Evolutionary conservation across 495 filamentous ascomycete genomes (phyloP).

Genomic region (Hypomontagnella submonticulosa): DNA sequence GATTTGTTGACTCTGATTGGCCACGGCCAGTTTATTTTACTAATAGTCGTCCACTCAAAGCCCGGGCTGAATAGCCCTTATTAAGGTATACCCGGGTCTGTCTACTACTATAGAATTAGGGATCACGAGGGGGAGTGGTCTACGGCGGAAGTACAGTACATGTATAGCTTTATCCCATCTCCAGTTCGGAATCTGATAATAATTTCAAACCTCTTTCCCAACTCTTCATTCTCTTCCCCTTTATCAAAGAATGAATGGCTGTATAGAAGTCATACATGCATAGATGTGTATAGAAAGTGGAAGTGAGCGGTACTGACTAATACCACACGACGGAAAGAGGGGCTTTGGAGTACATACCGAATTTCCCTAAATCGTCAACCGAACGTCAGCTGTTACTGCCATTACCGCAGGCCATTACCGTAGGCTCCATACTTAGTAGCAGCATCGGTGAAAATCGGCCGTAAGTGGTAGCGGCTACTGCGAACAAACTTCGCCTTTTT

Average conservation of each 20-base stretch:
- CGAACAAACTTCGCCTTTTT: constrained; percentile 32
- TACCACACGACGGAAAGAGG: constrained; percentile 29
- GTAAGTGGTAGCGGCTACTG: constrained; percentile 18
- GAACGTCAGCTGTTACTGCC: constrained; percentile 37
- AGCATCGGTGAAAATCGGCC: constrained; percentile 41
- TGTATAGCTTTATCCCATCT: constrained; percentile 16
- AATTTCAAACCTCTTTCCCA: constrained; percentile 15
- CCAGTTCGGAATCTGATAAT: constrained; percentile 32
- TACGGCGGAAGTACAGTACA: constrained; percentile 29
- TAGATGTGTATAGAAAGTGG: background rate
- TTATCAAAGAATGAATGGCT: constrained; percentile 4
- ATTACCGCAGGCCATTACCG: too few relatives aligned
- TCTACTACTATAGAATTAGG: background rate
- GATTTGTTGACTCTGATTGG: constrained; percentile 20
- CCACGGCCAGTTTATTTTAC: constrained; percentile 25
- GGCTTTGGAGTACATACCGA: constrained; percentile 6
- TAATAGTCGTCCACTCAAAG: constrained; percentile 38
- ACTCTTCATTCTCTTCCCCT: constrained; percentile 12
- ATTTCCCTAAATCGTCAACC: constrained; percentile 36
- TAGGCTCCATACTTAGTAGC: background rate
- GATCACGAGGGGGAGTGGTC: constrained; percentile 6
- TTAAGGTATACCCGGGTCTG: constrained; percentile 32
- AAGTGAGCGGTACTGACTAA: constrained; percentile 29
- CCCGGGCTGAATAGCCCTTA: constrained; percentile 21
- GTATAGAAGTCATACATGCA: background rate